Evolutionary conservation across 495 filamentous ascomycete genomes (phyloP).

Genomic region (Cercophora newfieldiana): DNA sequence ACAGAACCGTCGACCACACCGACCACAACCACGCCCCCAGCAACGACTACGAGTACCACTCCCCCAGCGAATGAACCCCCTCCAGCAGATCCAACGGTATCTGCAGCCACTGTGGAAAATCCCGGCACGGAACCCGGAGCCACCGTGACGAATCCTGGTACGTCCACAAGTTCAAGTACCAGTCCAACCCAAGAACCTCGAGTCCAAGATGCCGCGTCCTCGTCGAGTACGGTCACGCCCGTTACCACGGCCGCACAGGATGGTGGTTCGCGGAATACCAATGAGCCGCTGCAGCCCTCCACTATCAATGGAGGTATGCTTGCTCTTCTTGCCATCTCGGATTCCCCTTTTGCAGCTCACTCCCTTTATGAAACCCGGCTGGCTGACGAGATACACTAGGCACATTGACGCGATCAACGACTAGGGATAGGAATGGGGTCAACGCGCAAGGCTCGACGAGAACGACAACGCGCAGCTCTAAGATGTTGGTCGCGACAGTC

Average conservation of each 20-base stretch:
- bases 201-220: background rate
- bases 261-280: background rate
- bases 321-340: background rate
- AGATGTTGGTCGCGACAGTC: conserved; percentile 26
- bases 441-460: background rate
- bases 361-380: background rate
- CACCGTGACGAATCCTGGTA: conserved; percentile 1
- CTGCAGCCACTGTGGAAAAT: background rate
- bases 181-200: background rate
- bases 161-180: conserved; percentile 1
- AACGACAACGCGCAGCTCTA: conserved; percentile 21
- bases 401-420: conserved; percentile 20
- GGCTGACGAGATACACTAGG: conserved; percentile 19
- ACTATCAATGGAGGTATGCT: conserved; percentile 31
- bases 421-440: background rate
- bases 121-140: conserved; percentile 3
- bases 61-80: conserved; percentile 18
- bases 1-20: background rate
- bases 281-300: conserved; percentile 21
- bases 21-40: conserved; percentile 16
- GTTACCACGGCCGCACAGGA: background rate
- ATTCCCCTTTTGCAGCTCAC: conserved; percentile 1
- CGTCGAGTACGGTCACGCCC: background rate
- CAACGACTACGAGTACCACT: conserved; percentile 3
- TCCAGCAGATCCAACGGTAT: too few relatives aligned